Evolutionary conservation across 192 early-diverging fungal genomes (phyloP).

Genomic region (Funneliformis mosseae): DNA sequence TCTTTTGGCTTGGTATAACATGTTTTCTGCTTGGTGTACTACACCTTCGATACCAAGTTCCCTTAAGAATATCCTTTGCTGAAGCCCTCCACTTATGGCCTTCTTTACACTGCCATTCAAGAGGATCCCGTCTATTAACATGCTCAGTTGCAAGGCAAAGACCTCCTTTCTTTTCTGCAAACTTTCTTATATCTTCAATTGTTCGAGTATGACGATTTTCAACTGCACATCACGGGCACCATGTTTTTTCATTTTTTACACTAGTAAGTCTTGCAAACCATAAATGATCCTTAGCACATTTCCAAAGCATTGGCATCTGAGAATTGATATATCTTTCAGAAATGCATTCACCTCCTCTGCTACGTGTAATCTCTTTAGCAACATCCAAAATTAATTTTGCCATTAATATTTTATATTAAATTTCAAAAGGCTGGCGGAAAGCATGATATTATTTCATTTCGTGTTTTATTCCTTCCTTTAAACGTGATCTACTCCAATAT

Average conservation of each 20-base stretch:
- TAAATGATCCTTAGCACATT: constrained; percentile 7
- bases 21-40: no score
- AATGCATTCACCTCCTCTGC: neutral
- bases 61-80: constrained; percentile 21
- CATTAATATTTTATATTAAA: neutral
- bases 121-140: constrained; percentile 31
- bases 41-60: constrained; percentile 27
- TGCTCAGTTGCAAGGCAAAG: constrained; percentile 25
- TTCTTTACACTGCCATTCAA: constrained; percentile 31
- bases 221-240: no score
- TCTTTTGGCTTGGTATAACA: no score
- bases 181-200: neutral
- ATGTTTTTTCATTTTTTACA: neutral
- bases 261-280: neutral
- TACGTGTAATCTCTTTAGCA: neutral
- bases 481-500: no score
- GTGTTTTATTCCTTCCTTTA: no score
- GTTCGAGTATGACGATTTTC: no score
- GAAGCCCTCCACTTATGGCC: constrained; percentile 24
- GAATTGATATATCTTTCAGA: neutral
- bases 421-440: neutral
- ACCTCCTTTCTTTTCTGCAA: constrained; percentile 22
- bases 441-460: no score
- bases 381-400: constrained; percentile 10
- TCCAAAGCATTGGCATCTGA: constrained; percentile 4